These are phyloP conservation scores for Heterobasidion irregulare DNA, from an alignment of 1,284 basidiomycete species.

Conservation along the genomic window DNA sequence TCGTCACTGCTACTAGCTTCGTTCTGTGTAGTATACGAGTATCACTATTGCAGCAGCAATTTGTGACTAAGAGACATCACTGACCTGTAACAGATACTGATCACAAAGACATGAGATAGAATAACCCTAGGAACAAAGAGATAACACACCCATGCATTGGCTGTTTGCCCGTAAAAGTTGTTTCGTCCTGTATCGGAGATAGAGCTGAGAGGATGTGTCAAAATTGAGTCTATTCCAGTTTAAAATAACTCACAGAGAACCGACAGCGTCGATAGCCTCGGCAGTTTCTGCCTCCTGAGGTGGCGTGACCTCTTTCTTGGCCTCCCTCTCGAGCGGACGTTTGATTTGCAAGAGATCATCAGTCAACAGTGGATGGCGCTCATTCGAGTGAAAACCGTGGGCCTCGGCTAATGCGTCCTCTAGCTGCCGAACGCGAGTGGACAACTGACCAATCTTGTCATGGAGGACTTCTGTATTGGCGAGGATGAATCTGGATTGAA, in stretches of 20 bases:
- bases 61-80: conserved; percentile 6
- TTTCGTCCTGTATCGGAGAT: conserved; percentile 52
- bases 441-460: conserved; percentile 53
- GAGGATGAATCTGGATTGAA: conserved; percentile 44
- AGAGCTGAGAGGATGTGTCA: conserved; percentile 29
- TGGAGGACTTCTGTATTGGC: conserved; percentile 62
- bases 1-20: conserved; percentile 49
- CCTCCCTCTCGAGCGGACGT: conserved; percentile 52
- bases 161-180: conserved; percentile 56
- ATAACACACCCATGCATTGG: conserved; percentile 57
- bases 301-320: conserved; percentile 26
- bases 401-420: conserved; percentile 54
- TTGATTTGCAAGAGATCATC: conserved; percentile 57
- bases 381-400: conserved; percentile 34
- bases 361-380: conserved; percentile 46
- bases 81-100: conserved; percentile 29
- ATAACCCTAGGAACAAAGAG: conserved; percentile 3
- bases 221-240: conserved; percentile 8
- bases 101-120: conserved; percentile 6
- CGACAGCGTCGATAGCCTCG: conserved; percentile 51
- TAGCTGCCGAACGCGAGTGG: conserved; percentile 50
- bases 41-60: conserved; percentile 4
- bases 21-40: conserved; percentile 30
- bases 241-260: conserved; percentile 43
- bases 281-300: conserved; percentile 29